These are phyloP conservation scores for Austropuccinia psidii DNA, from an alignment of 1,284 basidiomycete genomes.

Conservation along the genomic window DNA sequence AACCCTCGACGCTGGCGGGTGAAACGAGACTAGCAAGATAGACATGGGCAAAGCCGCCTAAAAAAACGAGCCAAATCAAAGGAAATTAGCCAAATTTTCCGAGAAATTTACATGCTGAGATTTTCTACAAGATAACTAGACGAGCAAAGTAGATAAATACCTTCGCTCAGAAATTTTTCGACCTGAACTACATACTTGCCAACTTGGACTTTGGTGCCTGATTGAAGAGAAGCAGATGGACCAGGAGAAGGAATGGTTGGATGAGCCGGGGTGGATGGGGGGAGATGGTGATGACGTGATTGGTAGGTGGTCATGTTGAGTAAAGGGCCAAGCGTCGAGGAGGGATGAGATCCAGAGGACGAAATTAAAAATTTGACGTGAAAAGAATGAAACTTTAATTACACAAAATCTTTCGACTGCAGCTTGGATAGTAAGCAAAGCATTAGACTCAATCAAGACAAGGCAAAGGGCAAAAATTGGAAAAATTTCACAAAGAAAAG, in stretches of 20 bases:
- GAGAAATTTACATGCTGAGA: background rate
- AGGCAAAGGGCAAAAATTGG: too few species aligned
- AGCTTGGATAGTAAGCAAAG: too few species aligned
- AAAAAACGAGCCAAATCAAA: background rate
- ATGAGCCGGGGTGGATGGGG: background rate
- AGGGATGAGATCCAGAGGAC: too few species aligned
- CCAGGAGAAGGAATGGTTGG: background rate
- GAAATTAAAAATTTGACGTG: too few species aligned
- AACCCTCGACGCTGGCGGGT: constrained; percentile 38
- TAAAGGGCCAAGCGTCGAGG: too few species aligned
- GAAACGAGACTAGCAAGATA: constrained; percentile 71
- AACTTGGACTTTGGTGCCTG: constrained; percentile 79
- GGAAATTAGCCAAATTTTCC: background rate
- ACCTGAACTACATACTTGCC: constrained; percentile 82
- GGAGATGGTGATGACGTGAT: background rate
- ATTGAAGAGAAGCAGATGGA: constrained; percentile 46
- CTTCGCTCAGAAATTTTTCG: constrained; percentile 85
- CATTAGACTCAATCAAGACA: too few species aligned
- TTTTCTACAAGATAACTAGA: background rate
- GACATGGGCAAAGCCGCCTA: constrained; percentile 96
- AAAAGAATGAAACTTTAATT: too few species aligned
- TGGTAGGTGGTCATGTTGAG: background rate
- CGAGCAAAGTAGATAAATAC: constrained; percentile 49
- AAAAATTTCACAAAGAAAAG: too few species aligned
- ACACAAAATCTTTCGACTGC: too few species aligned